phyloP scores from a whole-genome alignment of 108 stramenopile species.

The Skeletonema costatum region DNA sequence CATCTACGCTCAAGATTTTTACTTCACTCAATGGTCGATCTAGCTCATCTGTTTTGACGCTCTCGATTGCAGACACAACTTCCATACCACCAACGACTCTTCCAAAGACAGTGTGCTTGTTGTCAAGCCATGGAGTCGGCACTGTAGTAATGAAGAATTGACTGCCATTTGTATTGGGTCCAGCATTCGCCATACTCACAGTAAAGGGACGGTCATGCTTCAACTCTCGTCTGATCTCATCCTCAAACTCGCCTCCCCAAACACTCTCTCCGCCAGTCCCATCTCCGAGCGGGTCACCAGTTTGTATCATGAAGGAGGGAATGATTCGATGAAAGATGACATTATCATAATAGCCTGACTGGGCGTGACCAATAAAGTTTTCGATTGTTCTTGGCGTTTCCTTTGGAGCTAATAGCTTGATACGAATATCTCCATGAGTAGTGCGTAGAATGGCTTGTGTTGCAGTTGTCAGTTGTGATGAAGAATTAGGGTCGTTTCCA shows the following conservation, averaged over 20 bases:
- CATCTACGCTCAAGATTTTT: conserved; percentile 89
- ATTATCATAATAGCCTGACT: conserved; percentile 95
- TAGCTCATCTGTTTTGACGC: conserved; percentile 88
- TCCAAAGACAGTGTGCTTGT: conserved; percentile 90
- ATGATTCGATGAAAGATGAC: conserved; percentile 98
- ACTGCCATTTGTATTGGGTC: conserved; percentile 79
- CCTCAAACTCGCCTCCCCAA: conserved; percentile 99
- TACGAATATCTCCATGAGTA: conserved; percentile 95
- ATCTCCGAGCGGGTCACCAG: conserved; percentile 97
- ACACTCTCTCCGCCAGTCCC: conserved; percentile 99
- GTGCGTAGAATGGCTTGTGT: conserved; percentile 92
- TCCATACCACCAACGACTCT: conserved; percentile 97
- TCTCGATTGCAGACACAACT: conserved; percentile 90
- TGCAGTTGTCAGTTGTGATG: conserved; percentile 29
- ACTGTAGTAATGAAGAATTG: conserved; percentile 86
- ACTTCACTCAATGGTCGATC: conserved; percentile 96
- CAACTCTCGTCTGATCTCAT: conserved; percentile 91
- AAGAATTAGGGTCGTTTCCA: conserved; percentile 27
- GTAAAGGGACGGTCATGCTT: conserved; percentile 91
- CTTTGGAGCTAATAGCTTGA: conserved; percentile 78
- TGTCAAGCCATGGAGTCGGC: conserved; percentile 94
- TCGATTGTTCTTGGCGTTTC: conserved; percentile 94
- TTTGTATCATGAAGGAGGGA: conserved; percentile 96
- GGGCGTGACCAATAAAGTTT: conserved; percentile 93
- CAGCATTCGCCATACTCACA: conserved; percentile 98